Evolutionary conservation across 768 basidiomycete genomes (phyloP).

Genomic region (Lentinula sp.): DNA sequence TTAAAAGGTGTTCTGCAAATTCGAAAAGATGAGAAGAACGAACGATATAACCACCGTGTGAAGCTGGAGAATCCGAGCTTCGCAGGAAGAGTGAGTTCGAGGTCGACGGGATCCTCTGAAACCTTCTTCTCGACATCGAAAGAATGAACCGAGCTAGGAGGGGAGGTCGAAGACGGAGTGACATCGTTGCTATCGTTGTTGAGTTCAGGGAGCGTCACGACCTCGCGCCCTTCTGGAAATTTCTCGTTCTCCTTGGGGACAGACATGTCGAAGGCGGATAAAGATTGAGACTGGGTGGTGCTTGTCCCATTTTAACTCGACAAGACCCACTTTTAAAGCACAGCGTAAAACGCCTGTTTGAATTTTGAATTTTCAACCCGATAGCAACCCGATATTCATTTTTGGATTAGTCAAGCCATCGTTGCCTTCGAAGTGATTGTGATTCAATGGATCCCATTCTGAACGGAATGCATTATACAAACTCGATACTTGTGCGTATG

Average conservation of each 20-base stretch:
- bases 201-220: background rate
- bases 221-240: background rate
- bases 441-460: no score
- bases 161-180: background rate
- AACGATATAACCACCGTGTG: slow-evolving; percentile 14
- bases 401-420: no score
- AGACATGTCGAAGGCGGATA: background rate
- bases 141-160: background rate
- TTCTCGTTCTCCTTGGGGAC: background rate
- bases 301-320: background rate
- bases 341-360: background rate
- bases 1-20: background rate
- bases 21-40: background rate
- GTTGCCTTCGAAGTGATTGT: no score
- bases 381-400: no score
- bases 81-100: slow-evolving; percentile 8
- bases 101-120: background rate
- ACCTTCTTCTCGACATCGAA: slow-evolving; percentile 2
- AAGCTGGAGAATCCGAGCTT: slow-evolving; percentile 12
- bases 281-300: background rate
- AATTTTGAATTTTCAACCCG: no score
- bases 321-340: background rate
- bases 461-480: no score
- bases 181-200: background rate
- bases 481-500: no score